Evolutionary conservation across 2,329 filamentous ascomycete genomes (phyloP), one percentile per base, ranked within the genome.

Genomic region (Talaromyces marneffei): DNA sequence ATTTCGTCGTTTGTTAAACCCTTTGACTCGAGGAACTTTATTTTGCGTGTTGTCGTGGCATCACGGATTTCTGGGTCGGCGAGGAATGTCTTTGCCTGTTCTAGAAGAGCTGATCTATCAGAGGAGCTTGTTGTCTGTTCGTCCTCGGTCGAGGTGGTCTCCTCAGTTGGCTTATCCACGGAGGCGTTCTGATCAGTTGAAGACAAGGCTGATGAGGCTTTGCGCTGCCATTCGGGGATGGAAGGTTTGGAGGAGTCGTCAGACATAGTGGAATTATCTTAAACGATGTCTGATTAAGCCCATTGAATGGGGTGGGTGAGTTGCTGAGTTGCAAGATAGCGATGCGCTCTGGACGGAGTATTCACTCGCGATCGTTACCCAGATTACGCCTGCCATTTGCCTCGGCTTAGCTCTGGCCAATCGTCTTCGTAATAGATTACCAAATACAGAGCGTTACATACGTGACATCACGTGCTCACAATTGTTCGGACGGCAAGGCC

Each of bases 11-110:
- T 77, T 3, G 77, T 77, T 7, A 96, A 78, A 3, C 90, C 90
- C 73, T 97, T 97, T 56, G 84, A 85, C 69, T 87, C 82, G 1
- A 97, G 78, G 67, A 96, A 96, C 7, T 84, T 83, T 20, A 83
- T 79, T 77, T 96, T 96, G 74, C 86, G 87, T 60, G 90, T 87
- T 48, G 82, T 80, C 0, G 88, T 80, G 35, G 88, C 85, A 73
- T 87, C 78, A 62, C 83, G 85, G 61, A 96, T 89, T 20, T 82
- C 80, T 7, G 89, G 85, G 63, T 95, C 88, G 56, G 89, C 80
- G 3, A 97, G 82, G 70, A 96, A 97, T 58, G 81, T 84, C 46
- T 83, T 82, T 29, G 92, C 91, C 70, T 91, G 85, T 16, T 91
- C 85, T 37, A 90, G 69, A 12, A 82, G 72, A 46, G 68, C 63